These are phyloP conservation scores for Aureobasidium vineae DNA, from an alignment of 2,329 filamentous ascomycete genomes.

Conservation along the genomic window DNA sequence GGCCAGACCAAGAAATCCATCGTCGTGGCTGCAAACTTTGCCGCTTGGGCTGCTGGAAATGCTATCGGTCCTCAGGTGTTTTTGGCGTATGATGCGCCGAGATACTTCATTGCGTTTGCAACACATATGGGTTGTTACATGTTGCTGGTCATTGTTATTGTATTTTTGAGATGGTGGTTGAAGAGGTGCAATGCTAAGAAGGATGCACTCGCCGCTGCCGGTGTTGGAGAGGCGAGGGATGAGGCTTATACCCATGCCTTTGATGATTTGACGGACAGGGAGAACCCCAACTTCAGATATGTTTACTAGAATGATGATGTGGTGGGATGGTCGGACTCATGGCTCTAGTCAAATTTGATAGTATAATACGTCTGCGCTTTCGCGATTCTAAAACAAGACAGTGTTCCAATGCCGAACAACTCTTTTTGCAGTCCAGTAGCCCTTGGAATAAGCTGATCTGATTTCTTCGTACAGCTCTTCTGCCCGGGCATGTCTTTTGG, in stretches of 20 bases:
- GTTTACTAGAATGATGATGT: constrained; percentile 28
- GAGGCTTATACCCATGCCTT: constrained; percentile 34
- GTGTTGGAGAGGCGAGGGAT: constrained; percentile 30
- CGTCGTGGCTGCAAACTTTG: constrained; percentile 67
- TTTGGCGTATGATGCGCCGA: constrained; percentile 58
- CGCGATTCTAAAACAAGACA: too few species aligned
- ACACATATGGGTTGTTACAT: constrained; percentile 68
- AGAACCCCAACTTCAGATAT: constrained; percentile 40
- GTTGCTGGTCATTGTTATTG: constrained; percentile 37
- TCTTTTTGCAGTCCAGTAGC: too few species aligned
- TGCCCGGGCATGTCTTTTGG: not conserved
- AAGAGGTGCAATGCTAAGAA: constrained; percentile 44
- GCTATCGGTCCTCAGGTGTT: constrained; percentile 67
- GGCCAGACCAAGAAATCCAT: constrained; percentile 72
- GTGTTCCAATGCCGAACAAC: too few species aligned
- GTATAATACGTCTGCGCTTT: not conserved
- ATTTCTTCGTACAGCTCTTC: not conserved
- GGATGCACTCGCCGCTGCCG: constrained; percentile 36
- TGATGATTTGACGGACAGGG: constrained; percentile 38
- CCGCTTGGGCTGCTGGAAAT: constrained; percentile 63
- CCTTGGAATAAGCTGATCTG: too few species aligned
- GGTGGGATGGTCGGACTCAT: not conserved
- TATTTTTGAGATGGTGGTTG: constrained; percentile 45
- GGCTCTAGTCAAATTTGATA: not conserved
- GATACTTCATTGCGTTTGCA: constrained; percentile 67